These are phyloP conservation scores for Aureobasidium sp. DNA, from an alignment of 2,329 filamentous ascomycete genomes.

Conservation along the genomic window DNA sequence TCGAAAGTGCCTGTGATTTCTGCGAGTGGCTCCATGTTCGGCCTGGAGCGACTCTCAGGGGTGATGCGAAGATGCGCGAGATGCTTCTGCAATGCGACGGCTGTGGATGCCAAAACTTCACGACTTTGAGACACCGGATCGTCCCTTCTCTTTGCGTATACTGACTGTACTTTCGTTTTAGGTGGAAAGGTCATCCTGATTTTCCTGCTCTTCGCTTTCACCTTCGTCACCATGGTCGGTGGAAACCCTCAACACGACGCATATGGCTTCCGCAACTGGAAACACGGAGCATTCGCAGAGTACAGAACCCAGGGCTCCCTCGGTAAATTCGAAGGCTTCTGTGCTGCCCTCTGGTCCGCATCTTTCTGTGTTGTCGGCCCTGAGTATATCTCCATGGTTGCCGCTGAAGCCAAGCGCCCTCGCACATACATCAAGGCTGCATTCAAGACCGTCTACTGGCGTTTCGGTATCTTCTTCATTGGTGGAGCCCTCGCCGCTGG, in stretches of 20 bases:
- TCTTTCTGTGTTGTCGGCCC: constrained; percentile 40
- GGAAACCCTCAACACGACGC: constrained; percentile 28
- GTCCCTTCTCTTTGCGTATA: no score
- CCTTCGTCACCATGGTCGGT: constrained; percentile 19
- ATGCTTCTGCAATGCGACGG: no score
- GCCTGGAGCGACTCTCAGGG: no score
- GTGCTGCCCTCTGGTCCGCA: constrained; percentile 27
- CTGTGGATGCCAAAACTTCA: no score
- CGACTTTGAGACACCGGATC: constrained; percentile 25
- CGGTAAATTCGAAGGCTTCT: constrained; percentile 24
- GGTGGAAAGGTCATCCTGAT: constrained; percentile 27
- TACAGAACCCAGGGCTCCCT: constrained; percentile 15
- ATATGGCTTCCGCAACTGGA: constrained; percentile 35
- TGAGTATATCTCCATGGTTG: constrained; percentile 43
- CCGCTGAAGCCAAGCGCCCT: constrained; percentile 40
- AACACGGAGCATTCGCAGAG: constrained; percentile 24
- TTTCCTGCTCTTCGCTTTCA: constrained; percentile 29
- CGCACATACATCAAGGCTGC: constrained; percentile 38
- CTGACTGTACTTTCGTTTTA: constrained; percentile 22
- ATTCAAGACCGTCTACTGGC: constrained; percentile 41
- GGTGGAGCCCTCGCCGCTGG: constrained; percentile 37
- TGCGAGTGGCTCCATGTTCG: no score
- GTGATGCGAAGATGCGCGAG: no score
- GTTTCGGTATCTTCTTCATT: constrained; percentile 41
- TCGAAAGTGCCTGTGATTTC: no score